Evolutionary conservation across 148 eudicot species (phyloP).

Genomic region (Cornus florida): DNA sequence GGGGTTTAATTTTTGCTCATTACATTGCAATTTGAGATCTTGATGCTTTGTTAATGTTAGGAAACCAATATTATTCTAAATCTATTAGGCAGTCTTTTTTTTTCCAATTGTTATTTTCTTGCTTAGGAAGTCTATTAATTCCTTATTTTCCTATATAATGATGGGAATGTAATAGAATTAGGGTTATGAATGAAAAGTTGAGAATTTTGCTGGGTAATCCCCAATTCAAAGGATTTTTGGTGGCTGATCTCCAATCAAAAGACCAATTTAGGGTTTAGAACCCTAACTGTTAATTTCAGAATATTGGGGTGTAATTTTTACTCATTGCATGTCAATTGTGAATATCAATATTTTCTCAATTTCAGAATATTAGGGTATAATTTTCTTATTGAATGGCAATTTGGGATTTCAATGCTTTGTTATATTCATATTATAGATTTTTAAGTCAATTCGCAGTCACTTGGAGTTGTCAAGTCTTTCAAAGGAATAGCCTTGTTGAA

Average conservation of each 20-base stretch:
- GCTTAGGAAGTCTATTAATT: too few species aligned
- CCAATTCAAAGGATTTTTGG: too few species aligned
- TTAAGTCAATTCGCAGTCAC: neutral
- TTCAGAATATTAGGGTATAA: neutral
- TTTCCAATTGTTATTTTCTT: too few species aligned
- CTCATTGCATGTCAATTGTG: neutral
- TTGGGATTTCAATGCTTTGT: neutral
- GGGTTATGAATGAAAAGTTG: too few species aligned
- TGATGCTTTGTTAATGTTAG: neutral
- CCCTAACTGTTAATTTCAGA: neutral
- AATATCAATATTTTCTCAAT: neutral
- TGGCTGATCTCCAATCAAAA: too few species aligned
- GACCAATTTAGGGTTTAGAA: too few species aligned
- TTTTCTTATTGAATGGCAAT: neutral
- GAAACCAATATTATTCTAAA: too few species aligned
- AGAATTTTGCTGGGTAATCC: too few species aligned
- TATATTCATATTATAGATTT: neutral
- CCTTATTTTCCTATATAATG: too few species aligned
- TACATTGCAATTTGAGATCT: too few species aligned
- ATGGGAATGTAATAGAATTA: too few species aligned
- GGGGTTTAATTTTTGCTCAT: neutral
- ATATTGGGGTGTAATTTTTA: neutral
- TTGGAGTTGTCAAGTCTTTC: neutral
- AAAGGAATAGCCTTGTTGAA: neutral
- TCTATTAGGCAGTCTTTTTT: too few species aligned